Conservation (phyloP, 768 basidiomycete species). For the Mycena floridula region DNA sequence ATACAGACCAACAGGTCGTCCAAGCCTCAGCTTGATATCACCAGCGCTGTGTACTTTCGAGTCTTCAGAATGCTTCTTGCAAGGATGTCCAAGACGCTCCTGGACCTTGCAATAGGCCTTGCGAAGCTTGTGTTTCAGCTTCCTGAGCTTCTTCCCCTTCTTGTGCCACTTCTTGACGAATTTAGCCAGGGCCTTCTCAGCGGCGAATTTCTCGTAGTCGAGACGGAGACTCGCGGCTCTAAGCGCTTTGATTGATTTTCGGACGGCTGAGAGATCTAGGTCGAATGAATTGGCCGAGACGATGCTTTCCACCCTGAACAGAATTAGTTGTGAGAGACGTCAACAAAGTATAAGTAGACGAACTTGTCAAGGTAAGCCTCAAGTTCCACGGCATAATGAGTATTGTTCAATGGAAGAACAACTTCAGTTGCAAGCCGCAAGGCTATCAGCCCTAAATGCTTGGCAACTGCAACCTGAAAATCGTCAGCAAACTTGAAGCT, state of each 20-base stretch:
- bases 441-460: slow-evolving; percentile 45
- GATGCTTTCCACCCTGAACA: slow-evolving; percentile 45
- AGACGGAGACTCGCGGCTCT: slow-evolving; percentile 34
- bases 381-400: slow-evolving; percentile 56
- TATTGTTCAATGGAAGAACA: slow-evolving; percentile 65
- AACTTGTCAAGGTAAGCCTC: slow-evolving; percentile 49
- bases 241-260: slow-evolving; percentile 30
- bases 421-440: slow-evolving; percentile 51
- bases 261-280: slow-evolving; percentile 29
- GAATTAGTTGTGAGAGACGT: neutral
- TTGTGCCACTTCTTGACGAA: slow-evolving; percentile 29
- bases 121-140: slow-evolving; percentile 18
- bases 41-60: too few relatives aligned
- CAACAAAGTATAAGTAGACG: neutral
- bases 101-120: slow-evolving; percentile 28
- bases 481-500: neutral
- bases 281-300: slow-evolving; percentile 16
- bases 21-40: too few relatives aligned
- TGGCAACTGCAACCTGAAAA: slow-evolving; percentile 27
- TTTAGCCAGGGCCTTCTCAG: slow-evolving; percentile 31
- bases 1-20: too few relatives aligned
- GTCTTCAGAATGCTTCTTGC: slow-evolving; percentile 16
- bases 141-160: slow-evolving; percentile 10
- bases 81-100: slow-evolving; percentile 24
- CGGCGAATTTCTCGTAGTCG: slow-evolving; percentile 37